Conservation (phyloP, 768 basidiomycete species). For the Pleurotus salmoneostramineus region DNA sequence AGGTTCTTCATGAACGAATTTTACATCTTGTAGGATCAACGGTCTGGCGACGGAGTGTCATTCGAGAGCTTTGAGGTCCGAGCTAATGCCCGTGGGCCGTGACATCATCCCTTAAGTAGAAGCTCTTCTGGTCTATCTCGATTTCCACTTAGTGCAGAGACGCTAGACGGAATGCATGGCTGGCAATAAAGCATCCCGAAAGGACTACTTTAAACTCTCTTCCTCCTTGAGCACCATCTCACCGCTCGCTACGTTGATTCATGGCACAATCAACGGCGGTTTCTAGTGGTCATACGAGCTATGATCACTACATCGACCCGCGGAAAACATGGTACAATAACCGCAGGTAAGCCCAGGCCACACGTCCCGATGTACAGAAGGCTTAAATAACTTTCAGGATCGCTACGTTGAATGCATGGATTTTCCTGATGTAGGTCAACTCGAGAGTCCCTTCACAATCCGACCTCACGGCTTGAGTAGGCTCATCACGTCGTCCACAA, state of each 20-base stretch:
- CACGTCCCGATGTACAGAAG: slow-evolving; percentile 15
- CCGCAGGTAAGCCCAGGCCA: slow-evolving; percentile 41
- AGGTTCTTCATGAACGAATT: neutral
- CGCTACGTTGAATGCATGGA: neutral
- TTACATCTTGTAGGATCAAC: neutral
- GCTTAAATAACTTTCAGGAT: neutral
- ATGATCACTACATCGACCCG: slow-evolving; percentile 40
- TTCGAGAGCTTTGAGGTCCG: neutral
- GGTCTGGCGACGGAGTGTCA: neutral
- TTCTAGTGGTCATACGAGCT: neutral
- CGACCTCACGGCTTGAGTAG: neutral
- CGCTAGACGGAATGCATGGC: neutral
- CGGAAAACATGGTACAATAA: slow-evolving; percentile 75
- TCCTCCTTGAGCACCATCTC: neutral
- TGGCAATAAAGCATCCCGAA: neutral
- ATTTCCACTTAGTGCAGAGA: neutral
- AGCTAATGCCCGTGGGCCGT: neutral
- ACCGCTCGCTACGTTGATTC: neutral
- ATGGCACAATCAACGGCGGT: neutral
- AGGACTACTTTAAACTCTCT: neutral
- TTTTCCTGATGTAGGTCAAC: neutral
- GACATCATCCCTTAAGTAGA: neutral
- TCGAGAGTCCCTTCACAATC: neutral
- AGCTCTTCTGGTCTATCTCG: neutral
- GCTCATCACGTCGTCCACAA: neutral